Percentiles rank a stretch among this genome's conserved stretches.
Conservation (phyloP, 2,329 filamentous ascomycete genomes). For the Alternaria infectoria region DNA sequence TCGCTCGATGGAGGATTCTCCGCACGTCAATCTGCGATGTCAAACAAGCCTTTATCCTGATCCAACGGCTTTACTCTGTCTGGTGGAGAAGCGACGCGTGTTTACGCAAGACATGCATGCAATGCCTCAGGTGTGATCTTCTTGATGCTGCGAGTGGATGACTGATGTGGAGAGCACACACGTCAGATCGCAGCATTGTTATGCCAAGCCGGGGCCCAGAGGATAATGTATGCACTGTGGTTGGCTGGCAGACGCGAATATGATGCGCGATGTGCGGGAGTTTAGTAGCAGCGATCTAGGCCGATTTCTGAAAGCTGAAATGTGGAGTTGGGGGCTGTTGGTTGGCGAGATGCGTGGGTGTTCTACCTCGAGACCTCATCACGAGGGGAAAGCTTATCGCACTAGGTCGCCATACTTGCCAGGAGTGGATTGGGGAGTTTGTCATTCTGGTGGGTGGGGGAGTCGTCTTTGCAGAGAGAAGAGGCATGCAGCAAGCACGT, state of each 20-base stretch:
- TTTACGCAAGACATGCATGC: not conserved
- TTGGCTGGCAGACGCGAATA: not conserved
- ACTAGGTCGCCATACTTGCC: not conserved
- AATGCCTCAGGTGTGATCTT: not conserved
- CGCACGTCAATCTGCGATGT: not conserved
- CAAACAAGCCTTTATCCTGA: not conserved
- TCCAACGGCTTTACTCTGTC: not conserved
- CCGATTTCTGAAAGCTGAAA: not conserved
- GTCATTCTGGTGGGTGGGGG: not conserved
- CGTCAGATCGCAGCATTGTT: constrained; percentile 4
- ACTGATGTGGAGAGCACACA: constrained; percentile 4
- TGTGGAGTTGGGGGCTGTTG: not conserved
- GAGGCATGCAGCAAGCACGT: not conserved
- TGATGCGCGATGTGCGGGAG: not conserved
- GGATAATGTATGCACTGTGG: not conserved
- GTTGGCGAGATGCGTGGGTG: not conserved
- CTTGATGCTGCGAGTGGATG: not conserved
- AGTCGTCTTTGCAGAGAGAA: not conserved
- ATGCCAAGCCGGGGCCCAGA: not conserved
- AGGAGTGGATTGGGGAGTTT: not conserved
- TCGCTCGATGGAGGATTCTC: not conserved
- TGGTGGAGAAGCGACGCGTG: not conserved
- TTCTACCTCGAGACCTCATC: constrained; percentile 2
- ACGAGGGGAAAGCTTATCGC: constrained; percentile 1
- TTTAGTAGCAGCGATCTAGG: not conserved